Base-by-base conservation (phyloP, 23 red algal genomes). In the Agarophyton chilense region DNA sequence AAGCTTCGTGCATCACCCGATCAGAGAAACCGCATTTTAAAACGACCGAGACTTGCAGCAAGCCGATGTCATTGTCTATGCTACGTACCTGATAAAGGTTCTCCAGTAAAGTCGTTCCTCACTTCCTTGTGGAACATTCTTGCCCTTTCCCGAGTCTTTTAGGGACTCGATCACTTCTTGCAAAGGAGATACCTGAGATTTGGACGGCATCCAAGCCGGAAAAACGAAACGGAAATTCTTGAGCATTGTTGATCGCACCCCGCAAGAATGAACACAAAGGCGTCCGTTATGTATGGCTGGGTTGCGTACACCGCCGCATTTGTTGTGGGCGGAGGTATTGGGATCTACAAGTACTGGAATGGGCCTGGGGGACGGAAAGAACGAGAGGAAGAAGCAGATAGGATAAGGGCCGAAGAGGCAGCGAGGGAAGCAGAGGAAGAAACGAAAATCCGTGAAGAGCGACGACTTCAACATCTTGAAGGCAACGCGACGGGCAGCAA, bases 281-380 rank as follows among this genome's bases (percentile, higher is more conserved):
- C 38, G 16, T 91, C 88, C 32, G 55, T 82, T 16, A 72, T 75
- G 9, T 46, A 77, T 36, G 88, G 88, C 29, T 91, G 88, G 88
- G 61, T 91, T 14, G 88, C 88, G 18, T 91, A 82, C 42, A 91
- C 88, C 33, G 55, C 60, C 6, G 88, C 76, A 35, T 91, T 81
- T 28, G 58, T 43, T 44, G 65, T 75, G 4, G 88, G 88, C 1
- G 88, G 61, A 3, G 88, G 54, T n/a, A 67, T 91, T 26, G 88
- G 88, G 19, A 73, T 72, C 28, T 53, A 82, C 44, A 72, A 68
- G 57, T 91, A 91, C 53, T 81, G 52, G 46, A 71, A 91, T 25
- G 42, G 40, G 13, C 88, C 88, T 43, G 88, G 88, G 19, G 88
- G 88, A 21, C 32, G 88, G 32, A 64, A 71, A 21, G 88, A 91